phyloP scores from a whole-genome alignment of 371 early-diverging fungal species.

The Lichtheimia hyalospora region DNA sequence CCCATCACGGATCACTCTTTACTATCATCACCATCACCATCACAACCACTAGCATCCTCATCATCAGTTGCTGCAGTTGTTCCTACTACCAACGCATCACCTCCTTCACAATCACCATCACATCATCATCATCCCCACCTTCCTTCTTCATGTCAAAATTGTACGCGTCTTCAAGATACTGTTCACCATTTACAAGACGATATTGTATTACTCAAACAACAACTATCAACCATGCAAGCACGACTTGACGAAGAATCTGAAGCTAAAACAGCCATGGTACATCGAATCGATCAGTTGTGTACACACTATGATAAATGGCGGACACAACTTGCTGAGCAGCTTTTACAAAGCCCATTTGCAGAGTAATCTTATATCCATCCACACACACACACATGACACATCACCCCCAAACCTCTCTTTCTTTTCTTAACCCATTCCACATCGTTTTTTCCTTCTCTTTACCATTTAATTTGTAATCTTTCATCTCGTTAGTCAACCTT shows the following conservation, averaged over 20 bases:
- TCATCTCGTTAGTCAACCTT: too few relatives aligned
- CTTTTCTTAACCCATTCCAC: background rate
- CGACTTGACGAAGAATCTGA: conserved; percentile 18
- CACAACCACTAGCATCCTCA: background rate
- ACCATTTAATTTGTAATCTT: background rate
- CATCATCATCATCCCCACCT: conserved; percentile 4
- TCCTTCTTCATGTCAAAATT: conserved; percentile 19
- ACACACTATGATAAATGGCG: conserved; percentile 17
- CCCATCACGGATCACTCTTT: too few relatives aligned
- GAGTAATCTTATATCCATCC: background rate
- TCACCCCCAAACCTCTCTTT: background rate
- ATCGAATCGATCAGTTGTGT: conserved; percentile 11
- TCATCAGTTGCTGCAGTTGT: background rate
- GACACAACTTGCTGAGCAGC: conserved; percentile 3
- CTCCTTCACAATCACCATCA: background rate
- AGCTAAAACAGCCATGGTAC: conserved; percentile 9
- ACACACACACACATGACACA: too few relatives aligned
- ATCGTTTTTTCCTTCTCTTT: background rate
- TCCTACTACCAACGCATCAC: background rate
- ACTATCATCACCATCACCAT: background rate
- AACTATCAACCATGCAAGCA: conserved; percentile 18
- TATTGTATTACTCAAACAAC: conserved; percentile 11
- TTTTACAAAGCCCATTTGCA: conserved; percentile 7
- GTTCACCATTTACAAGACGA: conserved; percentile 18
- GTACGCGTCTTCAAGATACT: conserved; percentile 13